Conservation (phyloP, 2,329 filamentous ascomycete species). For the Hypoxylon sp. region DNA sequence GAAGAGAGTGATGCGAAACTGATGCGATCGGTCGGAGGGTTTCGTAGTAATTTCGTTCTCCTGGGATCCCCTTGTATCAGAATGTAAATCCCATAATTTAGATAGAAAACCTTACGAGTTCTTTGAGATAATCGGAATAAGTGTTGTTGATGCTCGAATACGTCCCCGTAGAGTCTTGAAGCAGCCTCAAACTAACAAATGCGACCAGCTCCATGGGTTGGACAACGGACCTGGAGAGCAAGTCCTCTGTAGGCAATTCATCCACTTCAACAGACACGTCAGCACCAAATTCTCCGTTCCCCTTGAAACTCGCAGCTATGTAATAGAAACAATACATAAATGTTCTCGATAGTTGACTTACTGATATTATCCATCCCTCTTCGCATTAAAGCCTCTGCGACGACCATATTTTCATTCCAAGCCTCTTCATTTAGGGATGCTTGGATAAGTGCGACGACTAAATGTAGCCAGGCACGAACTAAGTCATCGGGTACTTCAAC, state of each 20-base stretch:
- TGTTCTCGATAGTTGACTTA: slow-evolving; percentile 9
- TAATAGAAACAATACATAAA: not conserved
- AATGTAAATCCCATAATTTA: slow-evolving; percentile 2
- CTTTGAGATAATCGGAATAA: slow-evolving; percentile 61
- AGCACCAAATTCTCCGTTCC: not conserved
- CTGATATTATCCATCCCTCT: slow-evolving; percentile 57
- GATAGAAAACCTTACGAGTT: slow-evolving; percentile 54
- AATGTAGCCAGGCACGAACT: slow-evolving; percentile 60
- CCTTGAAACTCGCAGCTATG: not conserved
- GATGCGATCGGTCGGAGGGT: slow-evolving; percentile 59
- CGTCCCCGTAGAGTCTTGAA: slow-evolving; percentile 58
- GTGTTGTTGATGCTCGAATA: slow-evolving; percentile 59
- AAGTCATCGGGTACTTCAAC: slow-evolving; percentile 57
- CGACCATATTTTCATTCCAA: slow-evolving; percentile 53
- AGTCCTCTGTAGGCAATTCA: slow-evolving; percentile 51
- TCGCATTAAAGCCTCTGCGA: slow-evolving; percentile 53
- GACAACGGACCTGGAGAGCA: slow-evolving; percentile 58
- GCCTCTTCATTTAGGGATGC: slow-evolving; percentile 40
- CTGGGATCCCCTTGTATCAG: slow-evolving; percentile 49
- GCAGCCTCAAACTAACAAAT: slow-evolving; percentile 57
- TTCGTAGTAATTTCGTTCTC: slow-evolving; percentile 59
- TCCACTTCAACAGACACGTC: slow-evolving; percentile 47
- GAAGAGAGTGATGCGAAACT: slow-evolving; percentile 59
- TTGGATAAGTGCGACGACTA: slow-evolving; percentile 58
- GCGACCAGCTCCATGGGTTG: slow-evolving; percentile 61